These are phyloP conservation scores for Podila horticola DNA, from an alignment of 192 early-diverging fungal species.

Conservation along the genomic window DNA sequence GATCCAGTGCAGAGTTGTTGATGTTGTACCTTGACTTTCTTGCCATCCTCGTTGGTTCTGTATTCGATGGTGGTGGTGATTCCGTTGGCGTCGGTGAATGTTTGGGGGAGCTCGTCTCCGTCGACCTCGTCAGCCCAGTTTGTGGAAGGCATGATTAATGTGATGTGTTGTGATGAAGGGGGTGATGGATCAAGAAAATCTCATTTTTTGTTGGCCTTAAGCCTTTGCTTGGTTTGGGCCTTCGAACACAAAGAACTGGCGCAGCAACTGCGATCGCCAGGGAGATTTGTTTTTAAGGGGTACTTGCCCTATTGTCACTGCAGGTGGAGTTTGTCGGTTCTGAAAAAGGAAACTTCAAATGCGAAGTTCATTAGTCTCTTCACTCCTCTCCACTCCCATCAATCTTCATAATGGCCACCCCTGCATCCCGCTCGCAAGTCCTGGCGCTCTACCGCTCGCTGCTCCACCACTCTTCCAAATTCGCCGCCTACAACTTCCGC, in stretches of 20 bases:
- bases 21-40: conserved; percentile 82
- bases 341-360: neutral
- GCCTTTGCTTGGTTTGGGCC: neutral
- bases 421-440: conserved; percentile 65
- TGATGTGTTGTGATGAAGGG: conserved; percentile 15
- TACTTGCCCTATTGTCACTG: no score
- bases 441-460: conserved; percentile 82
- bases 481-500: conserved; percentile 89
- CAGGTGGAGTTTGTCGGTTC: neutral
- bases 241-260: no score
- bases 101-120: conserved; percentile 51
- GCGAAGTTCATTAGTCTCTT: neutral
- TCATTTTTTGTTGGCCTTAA: neutral
- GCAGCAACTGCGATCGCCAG: no score
- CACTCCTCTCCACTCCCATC: neutral
- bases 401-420: conserved; percentile 18
- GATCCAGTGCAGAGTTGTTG: conserved; percentile 1
- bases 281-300: no score
- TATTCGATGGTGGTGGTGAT: conserved; percentile 86
- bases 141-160: conserved; percentile 46
- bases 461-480: conserved; percentile 77
- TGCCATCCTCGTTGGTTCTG: conserved; percentile 89
- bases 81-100: conserved; percentile 78
- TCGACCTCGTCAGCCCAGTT: conserved; percentile 56
- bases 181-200: neutral